Evolutionary conservation across 805 yeast genomes (phyloP).

Genomic region (Cyberlindnera petersonii): DNA sequence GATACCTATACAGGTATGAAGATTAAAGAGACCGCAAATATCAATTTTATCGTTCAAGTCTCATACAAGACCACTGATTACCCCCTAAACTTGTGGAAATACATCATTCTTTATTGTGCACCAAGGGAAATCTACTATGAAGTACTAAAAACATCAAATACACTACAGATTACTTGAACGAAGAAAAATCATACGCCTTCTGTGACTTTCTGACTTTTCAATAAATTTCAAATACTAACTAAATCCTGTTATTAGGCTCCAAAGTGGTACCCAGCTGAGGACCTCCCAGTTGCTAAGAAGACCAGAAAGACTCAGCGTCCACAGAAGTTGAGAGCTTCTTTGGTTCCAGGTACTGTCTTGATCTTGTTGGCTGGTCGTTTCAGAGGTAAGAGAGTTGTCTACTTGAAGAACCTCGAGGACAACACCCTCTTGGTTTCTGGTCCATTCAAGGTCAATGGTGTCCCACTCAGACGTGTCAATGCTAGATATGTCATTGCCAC

Average conservation of each 20-base stretch:
- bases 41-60: no score
- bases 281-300: slow-evolving; percentile 81
- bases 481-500: slow-evolving; percentile 99
- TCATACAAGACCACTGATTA: no score
- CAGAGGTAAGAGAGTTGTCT: slow-evolving; percentile 99
- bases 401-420: slow-evolving; percentile 95
- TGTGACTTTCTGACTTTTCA: no score
- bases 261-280: slow-evolving; percentile 94
- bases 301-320: slow-evolving; percentile 90
- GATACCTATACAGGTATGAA: no score
- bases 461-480: slow-evolving; percentile 98
- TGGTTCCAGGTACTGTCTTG: slow-evolving; percentile 97
- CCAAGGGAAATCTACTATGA: no score
- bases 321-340: slow-evolving; percentile 90
- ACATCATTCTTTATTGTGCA: no score
- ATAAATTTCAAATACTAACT: slow-evolving; percentile 3
- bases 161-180: no score
- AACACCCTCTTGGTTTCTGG: slow-evolving; percentile 96
- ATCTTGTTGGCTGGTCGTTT: slow-evolving; percentile 98
- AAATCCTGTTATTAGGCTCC: slow-evolving; percentile 43
- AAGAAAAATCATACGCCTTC: no score
- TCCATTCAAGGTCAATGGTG: slow-evolving; percentile 99
- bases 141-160: no score
- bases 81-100: no score
- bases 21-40: no score